phyloP scores from a whole-genome alignment of 1,284 basidiomycete genomes.

The Pascua sp. region DNA sequence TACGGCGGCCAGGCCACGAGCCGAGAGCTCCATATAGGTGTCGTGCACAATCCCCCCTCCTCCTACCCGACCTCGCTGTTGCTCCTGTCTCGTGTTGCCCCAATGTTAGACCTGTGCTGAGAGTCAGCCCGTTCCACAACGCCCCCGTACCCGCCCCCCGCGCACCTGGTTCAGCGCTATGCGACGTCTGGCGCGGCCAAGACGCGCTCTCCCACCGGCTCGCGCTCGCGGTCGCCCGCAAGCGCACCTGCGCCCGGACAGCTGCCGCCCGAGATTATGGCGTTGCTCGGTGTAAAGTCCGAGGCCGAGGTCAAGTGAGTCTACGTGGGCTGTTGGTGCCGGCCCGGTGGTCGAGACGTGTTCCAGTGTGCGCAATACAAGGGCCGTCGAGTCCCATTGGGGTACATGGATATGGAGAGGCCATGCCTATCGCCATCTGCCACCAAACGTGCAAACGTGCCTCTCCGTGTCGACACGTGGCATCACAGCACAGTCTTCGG shows the following conservation, averaged over 20 bases:
- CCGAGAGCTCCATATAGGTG: not conserved
- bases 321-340: not conserved
- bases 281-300: slow-evolving; percentile 37
- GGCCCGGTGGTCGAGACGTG: too few relatives aligned
- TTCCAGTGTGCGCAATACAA: too few relatives aligned
- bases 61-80: not conserved
- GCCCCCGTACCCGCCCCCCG: slow-evolving; percentile 14
- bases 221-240: not conserved
- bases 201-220: not conserved
- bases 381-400: too few relatives aligned
- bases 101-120: slow-evolving; percentile 11
- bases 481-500: not conserved
- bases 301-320: slow-evolving; percentile 15
- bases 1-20: too few relatives aligned
- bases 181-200: not conserved
- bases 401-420: too few relatives aligned
- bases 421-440: too few relatives aligned
- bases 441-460: too few relatives aligned
- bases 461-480: not conserved
- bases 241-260: slow-evolving; percentile 7
- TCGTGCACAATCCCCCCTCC: too few relatives aligned
- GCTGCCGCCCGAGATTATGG: slow-evolving; percentile 42
- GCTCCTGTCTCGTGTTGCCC: not conserved
- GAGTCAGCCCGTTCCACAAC: slow-evolving; percentile 21
- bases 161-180: slow-evolving; percentile 18